phyloP scores from a whole-genome alignment of 2,329 filamentous ascomycete genomes.

The Diaporthe citri region DNA sequence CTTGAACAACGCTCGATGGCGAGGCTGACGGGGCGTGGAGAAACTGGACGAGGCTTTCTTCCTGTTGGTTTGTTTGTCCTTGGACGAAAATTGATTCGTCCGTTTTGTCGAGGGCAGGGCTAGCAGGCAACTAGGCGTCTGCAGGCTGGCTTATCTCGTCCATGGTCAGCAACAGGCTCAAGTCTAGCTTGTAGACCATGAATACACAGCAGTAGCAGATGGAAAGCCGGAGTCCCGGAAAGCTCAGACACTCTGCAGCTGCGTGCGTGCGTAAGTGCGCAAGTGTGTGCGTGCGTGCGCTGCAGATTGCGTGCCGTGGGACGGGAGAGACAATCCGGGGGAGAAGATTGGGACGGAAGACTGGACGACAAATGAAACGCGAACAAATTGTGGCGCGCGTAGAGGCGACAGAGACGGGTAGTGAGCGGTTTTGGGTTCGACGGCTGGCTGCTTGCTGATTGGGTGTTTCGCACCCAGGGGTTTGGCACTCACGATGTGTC shows the following conservation, averaged over 20 bases:
- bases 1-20: background rate
- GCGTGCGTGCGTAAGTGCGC: background rate
- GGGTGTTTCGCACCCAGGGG: constrained; percentile 17
- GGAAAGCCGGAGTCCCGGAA: background rate
- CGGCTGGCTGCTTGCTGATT: constrained; percentile 6
- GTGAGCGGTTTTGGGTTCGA: background rate
- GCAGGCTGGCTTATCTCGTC: constrained; percentile 12
- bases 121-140: constrained; percentile 13
- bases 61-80: background rate
- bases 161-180: constrained; percentile 20
- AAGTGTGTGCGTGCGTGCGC: background rate
- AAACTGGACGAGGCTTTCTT: background rate
- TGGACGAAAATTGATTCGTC: background rate
- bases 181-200: background rate
- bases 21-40: constrained; percentile 4
- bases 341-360: background rate
- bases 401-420: background rate
- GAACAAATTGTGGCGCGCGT: background rate
- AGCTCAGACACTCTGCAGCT: constrained; percentile 19
- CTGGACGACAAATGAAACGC: constrained; percentile 23
- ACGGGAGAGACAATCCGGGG: constrained; percentile 11
- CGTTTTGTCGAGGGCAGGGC: background rate
- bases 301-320: constrained; percentile 15
- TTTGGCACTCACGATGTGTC: constrained; percentile 28
- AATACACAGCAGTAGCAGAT: background rate